Evolutionary conservation across 1,139 yeast species (phyloP), one percentile per base, ranked within the genome.

Genomic region (Hyphopichia burtonii): DNA sequence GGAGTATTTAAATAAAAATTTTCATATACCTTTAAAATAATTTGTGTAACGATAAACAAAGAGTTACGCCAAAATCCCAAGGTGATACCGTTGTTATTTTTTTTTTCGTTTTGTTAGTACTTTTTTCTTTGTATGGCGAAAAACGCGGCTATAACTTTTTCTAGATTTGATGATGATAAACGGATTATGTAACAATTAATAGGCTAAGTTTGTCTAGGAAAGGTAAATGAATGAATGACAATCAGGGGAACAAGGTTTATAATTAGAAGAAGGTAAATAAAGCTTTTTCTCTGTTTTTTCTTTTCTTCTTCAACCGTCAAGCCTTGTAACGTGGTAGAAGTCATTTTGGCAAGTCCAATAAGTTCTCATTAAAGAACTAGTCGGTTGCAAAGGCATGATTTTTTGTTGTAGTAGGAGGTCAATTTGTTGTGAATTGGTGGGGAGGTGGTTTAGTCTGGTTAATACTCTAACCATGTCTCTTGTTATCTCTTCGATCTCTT

Each of bases 401-500:
- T 28, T 16, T 16, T 19, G 34, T 27, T 30, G 16, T 19, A 36
- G 16, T 20, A 10, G 18, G 14, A 36, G 28, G 8, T 25, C 28
- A 8, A 4, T 25, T 4, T 25, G 11, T 9, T 5, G n/a, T 25
- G 12, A 11, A 10, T 25, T 10, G 4, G 5, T 5, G 23, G 23
- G 11, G 28, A 25, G 7, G 11, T 25, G 12, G 11, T 25, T 25
- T 4, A 25, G 7, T 25, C 4, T 25, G 7, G 11, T 25, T 8
- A 25, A 4, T 4, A 25, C 4, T 9, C 28, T 25, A 8, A 4
- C 4, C 11, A 25, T 8, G 12, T 25, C 28, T 9, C n/a, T 9
- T 4, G 43, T 45, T 8, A 55, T 47, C 31, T 66, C 69, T 46
- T 66, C 72, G 12, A 58, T 52, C 42, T 67, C 73, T 3, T 36